Conservation (phyloP, 352 stramenopile species). For the Globisporangium splendens region DNA sequence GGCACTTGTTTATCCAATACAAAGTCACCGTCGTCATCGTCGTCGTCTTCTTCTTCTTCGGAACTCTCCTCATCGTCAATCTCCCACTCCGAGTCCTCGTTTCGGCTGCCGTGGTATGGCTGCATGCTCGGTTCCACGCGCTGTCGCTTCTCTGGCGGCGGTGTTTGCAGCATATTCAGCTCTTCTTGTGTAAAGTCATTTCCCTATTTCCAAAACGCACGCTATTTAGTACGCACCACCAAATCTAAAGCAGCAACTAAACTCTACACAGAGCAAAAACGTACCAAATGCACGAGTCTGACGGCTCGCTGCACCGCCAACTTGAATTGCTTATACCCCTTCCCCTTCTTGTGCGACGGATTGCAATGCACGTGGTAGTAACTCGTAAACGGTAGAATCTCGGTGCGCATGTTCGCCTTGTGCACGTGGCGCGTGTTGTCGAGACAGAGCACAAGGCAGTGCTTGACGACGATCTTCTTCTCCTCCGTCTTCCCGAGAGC, state of each 20-base stretch:
- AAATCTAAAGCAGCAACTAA: background rate
- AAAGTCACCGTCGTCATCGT: slow-evolving; percentile 5
- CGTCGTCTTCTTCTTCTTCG: slow-evolving; percentile 4
- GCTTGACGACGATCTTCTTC: slow-evolving; percentile 7
- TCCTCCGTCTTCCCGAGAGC: slow-evolving; percentile 15
- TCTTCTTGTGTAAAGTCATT: slow-evolving; percentile 28
- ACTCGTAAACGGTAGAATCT: slow-evolving; percentile 45
- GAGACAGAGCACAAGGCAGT: slow-evolving; percentile 59
- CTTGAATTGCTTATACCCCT: slow-evolving; percentile 7
- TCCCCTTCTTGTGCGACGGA: slow-evolving; percentile 18
- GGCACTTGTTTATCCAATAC: background rate
- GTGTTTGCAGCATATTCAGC: slow-evolving; percentile 29
- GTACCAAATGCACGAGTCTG: slow-evolving; percentile 42
- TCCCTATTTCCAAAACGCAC: slow-evolving; percentile 12
- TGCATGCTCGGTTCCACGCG: slow-evolving; percentile 19
- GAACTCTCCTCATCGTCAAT: slow-evolving; percentile 9
- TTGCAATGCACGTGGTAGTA: slow-evolving; percentile 39
- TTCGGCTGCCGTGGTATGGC: background rate
- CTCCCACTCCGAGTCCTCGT: slow-evolving; percentile 14
- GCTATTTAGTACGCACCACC: background rate
- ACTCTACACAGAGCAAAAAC: slow-evolving; percentile 2
- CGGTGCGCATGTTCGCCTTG: slow-evolving; percentile 32
- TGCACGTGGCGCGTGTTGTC: slow-evolving; percentile 60
- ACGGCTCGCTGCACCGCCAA: slow-evolving; percentile 14
- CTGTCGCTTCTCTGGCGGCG: slow-evolving; percentile 30